Evolutionary conservation across 805 yeast genomes (phyloP).

Genomic region (Spathaspora boniae): DNA sequence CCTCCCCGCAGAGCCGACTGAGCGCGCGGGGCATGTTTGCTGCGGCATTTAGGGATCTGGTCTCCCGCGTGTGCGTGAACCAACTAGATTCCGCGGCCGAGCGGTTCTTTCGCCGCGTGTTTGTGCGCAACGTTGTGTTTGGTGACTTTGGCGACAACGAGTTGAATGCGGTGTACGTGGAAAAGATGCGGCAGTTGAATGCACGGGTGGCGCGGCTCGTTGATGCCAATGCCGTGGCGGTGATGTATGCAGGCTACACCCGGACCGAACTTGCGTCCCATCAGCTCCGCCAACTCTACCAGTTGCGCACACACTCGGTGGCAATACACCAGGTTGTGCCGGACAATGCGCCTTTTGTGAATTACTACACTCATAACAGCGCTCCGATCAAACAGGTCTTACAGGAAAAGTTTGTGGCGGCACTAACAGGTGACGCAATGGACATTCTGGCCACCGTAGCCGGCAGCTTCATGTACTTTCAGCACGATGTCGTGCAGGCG

Average conservation of each 20-base stretch:
- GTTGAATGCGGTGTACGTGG: conserved; percentile 4
- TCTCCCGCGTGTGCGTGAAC: neutral
- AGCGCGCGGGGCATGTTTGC: conserved; percentile 1
- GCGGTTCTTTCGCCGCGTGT: conserved; percentile 6
- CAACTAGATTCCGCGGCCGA: neutral
- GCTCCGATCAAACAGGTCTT: conserved; percentile 1
- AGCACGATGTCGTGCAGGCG: conserved; percentile 5
- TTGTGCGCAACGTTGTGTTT: conserved; percentile 4
- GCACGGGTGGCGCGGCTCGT: neutral
- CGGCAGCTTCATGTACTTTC: conserved; percentile 8
- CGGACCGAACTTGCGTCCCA: neutral
- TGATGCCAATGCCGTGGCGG: conserved; percentile 4
- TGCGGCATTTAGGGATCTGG: neutral
- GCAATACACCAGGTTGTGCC: neutral
- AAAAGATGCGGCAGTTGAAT: neutral
- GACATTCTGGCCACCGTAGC: neutral
- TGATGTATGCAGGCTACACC: conserved; percentile 4
- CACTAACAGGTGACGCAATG: neutral
- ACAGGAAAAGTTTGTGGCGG: conserved; percentile 3
- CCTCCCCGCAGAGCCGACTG: neutral
- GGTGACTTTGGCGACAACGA: neutral
- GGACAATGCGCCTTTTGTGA: conserved; percentile 2
- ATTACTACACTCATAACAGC: neutral
- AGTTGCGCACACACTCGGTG: too few species aligned
- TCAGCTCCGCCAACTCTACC: conserved; percentile 4